Conservation (phyloP, 352 stramenopile species). For the Thraustochytrium striatum region DNA sequence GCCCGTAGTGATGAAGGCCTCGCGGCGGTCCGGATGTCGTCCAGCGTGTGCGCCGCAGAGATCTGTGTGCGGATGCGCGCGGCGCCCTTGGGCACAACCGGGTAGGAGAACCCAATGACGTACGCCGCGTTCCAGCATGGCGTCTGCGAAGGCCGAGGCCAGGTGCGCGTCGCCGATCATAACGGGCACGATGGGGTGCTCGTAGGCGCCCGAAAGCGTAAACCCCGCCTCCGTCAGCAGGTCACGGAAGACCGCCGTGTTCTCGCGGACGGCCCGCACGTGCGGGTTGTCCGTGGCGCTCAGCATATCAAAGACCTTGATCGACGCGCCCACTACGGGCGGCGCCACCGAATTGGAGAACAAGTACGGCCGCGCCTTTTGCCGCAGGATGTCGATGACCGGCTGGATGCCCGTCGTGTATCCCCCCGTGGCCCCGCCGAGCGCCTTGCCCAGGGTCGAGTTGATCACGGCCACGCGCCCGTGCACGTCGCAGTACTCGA, state of each 20-base stretch:
- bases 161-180: slow-evolving; percentile 84
- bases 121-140: slow-evolving; percentile 87
- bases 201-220: slow-evolving; percentile 69
- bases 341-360: slow-evolving; percentile 87
- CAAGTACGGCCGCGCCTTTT: slow-evolving; percentile 82
- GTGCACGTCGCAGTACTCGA: slow-evolving; percentile 81
- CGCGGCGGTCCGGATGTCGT: slow-evolving; percentile 82
- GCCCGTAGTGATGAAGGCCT: slow-evolving; percentile 83
- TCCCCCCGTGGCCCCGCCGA: slow-evolving; percentile 82
- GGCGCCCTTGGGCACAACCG: slow-evolving; percentile 83
- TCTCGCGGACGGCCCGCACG: slow-evolving; percentile 75
- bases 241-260: slow-evolving; percentile 84
- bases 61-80: slow-evolving; percentile 85
- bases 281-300: slow-evolving; percentile 61
- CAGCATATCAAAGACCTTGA: slow-evolving; percentile 88
- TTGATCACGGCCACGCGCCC: slow-evolving; percentile 87
- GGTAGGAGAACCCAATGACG: slow-evolving; percentile 88
- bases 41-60: slow-evolving; percentile 79
- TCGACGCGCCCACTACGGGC: slow-evolving; percentile 82
- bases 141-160: slow-evolving; percentile 76
- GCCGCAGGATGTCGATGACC: slow-evolving; percentile 81
- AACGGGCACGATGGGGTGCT: slow-evolving; percentile 81
- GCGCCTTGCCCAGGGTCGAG: slow-evolving; percentile 85
- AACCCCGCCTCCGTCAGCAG: slow-evolving; percentile 81
- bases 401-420: slow-evolving; percentile 83